Evolutionary conservation across 176 grass and related monocot species (phyloP), one percentile per base, ranked within the genome.

Genomic region (Oropetium thomaeum): DNA sequence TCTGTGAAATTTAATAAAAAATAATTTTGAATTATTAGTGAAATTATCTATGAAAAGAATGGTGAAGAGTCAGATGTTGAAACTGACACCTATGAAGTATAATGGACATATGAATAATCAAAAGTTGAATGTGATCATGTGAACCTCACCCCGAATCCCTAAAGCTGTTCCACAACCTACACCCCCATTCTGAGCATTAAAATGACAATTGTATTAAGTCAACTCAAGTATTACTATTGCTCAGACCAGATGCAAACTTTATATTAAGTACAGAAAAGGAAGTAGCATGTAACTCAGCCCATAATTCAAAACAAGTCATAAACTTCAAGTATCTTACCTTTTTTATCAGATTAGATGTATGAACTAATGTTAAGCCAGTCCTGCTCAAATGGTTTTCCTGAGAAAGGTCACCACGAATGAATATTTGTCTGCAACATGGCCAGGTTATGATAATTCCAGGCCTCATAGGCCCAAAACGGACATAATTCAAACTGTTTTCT

Each of bases 351-450:
- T n/a, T n/a, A n/a, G n/a, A n/a, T n/a, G n/a, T n/a, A n/a, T n/a
- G n/a, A n/a, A n/a, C n/a, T 42, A 71, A 87, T 34, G 57, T 76
- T 54, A 87, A 84, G 59, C 26, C 67, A 67, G 30, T 45, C 37
- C 62, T 89, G 58, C 79, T 85, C 63, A 31, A 26, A 35, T 55
- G 32, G 32, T 54, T 83, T 87, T 32, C 74, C 84, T 87, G 81
- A 10, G 76, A 86, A 69, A 86, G 55, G 61, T 78, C 67, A 74
- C 81, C 73, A 62, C 75, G 75, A 25, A 87, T 87, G 26, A 70
- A 70, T 30, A 81, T 58, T 71, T 90, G 78, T 75, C 81, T 79
- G 64, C 45, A 5, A 6, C 45, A 48, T 48, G 45, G 14, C 4
- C 15, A 48, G 15, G 15, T 19, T 17, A 19, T 19, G 45, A 48